Evolutionary conservation across 225 moss, liverwort and hornwort genomes (phyloP), one percentile per base, ranked within the genome.

Genomic region (Lunularia cruciata): DNA sequence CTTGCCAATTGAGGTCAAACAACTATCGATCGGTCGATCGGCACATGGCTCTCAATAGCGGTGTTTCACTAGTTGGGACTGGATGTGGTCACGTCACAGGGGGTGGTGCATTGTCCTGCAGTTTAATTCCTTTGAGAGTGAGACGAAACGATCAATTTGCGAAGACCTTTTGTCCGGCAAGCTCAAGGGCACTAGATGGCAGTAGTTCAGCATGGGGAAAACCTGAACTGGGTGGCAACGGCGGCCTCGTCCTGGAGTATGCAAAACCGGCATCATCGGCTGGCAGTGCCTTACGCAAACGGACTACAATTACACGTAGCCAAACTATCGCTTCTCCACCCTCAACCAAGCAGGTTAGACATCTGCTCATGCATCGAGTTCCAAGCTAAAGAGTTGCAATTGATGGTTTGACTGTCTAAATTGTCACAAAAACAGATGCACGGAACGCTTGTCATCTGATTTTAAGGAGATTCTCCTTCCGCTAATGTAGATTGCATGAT

Each of bases 271-370:
- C n/a, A n/a, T n/a, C n/a, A n/a, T 30, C 47, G n/a, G 23, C 46
- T 16, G 65, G 15, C 12, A 27, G n/a, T 18, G 3, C 45, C 32
- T 16, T 30, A n/a, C 45, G 46, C 28, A 65, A 47, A 47, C 65
- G 28, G 20, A 19, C 16, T 6, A 31, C 32, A n/a, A n/a, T n/a
- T 19, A 51, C 70, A 25, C 87, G 87, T n/a, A 78, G 86, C 62
- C 91, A 94, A 61, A 79, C 87, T 69, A 70, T 94, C 73, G 94
- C 87, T 7, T 37, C 87, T 34, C 91, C 91, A 61, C 93, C 90
- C 2, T 78, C 79, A 33, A 91, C 87, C 6, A 89, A 81, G 65
- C 90, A 90, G 92, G 92, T 90, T 35, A 53, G 23, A 25, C 3
- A 8, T 60, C 12, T n/a, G 4, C 20, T 31, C 31, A 27, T 20